These are phyloP conservation scores for Colletotrichum tropicale DNA, from an alignment of 2,329 filamentous ascomycete genomes.

Conservation along the genomic window DNA sequence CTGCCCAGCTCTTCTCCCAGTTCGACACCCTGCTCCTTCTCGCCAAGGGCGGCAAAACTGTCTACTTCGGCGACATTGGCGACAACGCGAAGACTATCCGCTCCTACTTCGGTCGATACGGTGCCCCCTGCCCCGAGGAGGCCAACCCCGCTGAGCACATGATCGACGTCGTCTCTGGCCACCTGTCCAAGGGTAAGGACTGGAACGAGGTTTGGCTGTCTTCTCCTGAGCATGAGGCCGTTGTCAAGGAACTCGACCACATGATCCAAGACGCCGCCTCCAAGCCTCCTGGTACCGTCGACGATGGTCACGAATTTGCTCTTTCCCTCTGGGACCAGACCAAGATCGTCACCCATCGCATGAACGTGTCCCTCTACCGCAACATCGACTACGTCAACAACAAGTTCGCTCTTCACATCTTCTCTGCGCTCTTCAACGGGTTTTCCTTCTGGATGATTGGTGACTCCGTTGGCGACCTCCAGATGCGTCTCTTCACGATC, in stretches of 20 bases:
- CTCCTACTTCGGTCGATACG: slow-evolving; percentile 70
- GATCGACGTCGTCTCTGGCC: slow-evolving; percentile 63
- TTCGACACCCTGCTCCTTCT: slow-evolving; percentile 71
- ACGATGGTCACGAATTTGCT: slow-evolving; percentile 73
- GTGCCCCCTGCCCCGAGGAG: slow-evolving; percentile 63
- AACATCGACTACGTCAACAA: slow-evolving; percentile 71
- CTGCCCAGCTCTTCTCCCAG: slow-evolving; percentile 67
- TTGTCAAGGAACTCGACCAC: slow-evolving; percentile 66
- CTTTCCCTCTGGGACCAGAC: slow-evolving; percentile 68
- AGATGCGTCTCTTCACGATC: slow-evolving; percentile 61
- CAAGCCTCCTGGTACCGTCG: slow-evolving; percentile 42
- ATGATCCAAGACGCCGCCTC: slow-evolving; percentile 61
- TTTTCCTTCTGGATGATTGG: slow-evolving; percentile 68
- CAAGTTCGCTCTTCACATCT: slow-evolving; percentile 63
- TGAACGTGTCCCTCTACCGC: slow-evolving; percentile 66
- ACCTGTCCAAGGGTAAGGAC: slow-evolving; percentile 51
- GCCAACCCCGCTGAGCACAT: slow-evolving; percentile 81
- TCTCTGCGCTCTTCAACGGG: slow-evolving; percentile 62
- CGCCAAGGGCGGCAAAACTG: slow-evolving; percentile 67
- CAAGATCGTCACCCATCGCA: slow-evolving; percentile 67
- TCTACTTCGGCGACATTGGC: slow-evolving; percentile 72
- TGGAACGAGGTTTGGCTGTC: slow-evolving; percentile 75
- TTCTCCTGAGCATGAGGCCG: slow-evolving; percentile 62
- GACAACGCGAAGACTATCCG: slow-evolving; percentile 57
- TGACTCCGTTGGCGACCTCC: slow-evolving; percentile 52